Base-by-base conservation (phyloP, 495 filamentous ascomycete species). In the Penicillium goetzii region DNA sequence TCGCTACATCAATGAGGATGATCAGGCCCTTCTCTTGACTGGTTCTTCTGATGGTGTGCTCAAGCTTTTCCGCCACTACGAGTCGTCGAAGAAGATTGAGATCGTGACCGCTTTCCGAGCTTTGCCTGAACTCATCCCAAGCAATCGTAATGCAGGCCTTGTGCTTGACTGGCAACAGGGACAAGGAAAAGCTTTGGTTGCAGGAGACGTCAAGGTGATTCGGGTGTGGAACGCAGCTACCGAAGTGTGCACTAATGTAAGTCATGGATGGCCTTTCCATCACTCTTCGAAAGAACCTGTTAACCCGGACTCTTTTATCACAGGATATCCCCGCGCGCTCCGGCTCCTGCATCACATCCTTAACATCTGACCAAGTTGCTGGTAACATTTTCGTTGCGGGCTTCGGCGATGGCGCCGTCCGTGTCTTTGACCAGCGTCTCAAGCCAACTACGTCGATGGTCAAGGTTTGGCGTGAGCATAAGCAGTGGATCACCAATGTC, bases 111-210 rank as follows among this genome's bases (percentile, higher is more conserved):
- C 90, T 28, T 99, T 96, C 87, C 87, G 95, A 36, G 95, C 95
- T 2, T 76, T 98, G 34, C 94, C 92, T 2, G 92, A 98, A 74
- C 88, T 97, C 51, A 89, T 97, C 21, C 91, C 93, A 7, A 94
- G 90, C 74, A 95, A 92, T 60, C 86, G 92, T 65, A 97, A 97
- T 70, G 96, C 95, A 0, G 94, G 94, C 2, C 87, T 98, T 73
- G 93, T 97, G 21, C 93, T 97, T 65, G 93, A 98, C 66, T 99
- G 95, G 95, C 94, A 97, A 70, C 95, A 99, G 75, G 92, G 94
- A n/a, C 90, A 92, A 64, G 95, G 95, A 23, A 92, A 90, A 60
- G 88, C 96, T 30, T 83, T 99, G 30, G 96, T 98, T 43, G 96
- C 95, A 8, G 95, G 95, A 45, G 95, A 99, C 72, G 93, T 97